Conservation (phyloP, 1,284 basidiomycete genomes). For the Takashimella tepidaria region DNA sequence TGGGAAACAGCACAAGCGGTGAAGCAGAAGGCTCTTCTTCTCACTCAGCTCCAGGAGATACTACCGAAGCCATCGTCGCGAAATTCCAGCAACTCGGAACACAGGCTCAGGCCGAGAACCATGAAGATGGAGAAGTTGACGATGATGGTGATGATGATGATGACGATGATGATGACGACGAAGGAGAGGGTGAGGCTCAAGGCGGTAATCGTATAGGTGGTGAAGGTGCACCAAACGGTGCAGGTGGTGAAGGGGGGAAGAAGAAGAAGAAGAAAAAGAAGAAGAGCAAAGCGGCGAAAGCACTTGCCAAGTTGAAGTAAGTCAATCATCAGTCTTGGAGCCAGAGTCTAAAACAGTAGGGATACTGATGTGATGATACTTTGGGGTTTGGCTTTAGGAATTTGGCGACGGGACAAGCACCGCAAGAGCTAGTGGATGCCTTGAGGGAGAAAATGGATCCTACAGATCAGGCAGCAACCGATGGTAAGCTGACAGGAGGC, state of each 20-base stretch:
- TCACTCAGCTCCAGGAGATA: not conserved
- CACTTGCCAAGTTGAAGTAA: slow-evolving; percentile 41
- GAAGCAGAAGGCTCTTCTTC: not conserved
- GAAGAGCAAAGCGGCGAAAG: slow-evolving; percentile 40
- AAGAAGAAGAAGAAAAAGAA: slow-evolving; percentile 26
- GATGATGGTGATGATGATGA: slow-evolving; percentile 10
- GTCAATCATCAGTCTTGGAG: too few species aligned
- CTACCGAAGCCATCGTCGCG: slow-evolving; percentile 1
- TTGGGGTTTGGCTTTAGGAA: too few species aligned
- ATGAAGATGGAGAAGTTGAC: slow-evolving; percentile 7
- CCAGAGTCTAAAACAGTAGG: too few species aligned
- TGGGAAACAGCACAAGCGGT: too few species aligned
- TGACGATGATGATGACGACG: not conserved
- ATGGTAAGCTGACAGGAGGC: slow-evolving; percentile 18
- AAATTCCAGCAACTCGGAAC: slow-evolving; percentile 7
- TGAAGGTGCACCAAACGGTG: slow-evolving; percentile 16
- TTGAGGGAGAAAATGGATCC: slow-evolving; percentile 40
- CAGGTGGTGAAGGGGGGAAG: slow-evolving; percentile 17
- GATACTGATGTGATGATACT: too few species aligned
- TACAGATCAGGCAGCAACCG: slow-evolving; percentile 26
- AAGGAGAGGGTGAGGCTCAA: not conserved
- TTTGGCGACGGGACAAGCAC: slow-evolving; percentile 33
- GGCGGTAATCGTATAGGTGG: slow-evolving; percentile 3
- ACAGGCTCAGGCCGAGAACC: slow-evolving; percentile 9
- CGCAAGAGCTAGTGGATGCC: slow-evolving; percentile 39